Conservation (phyloP, 305 asterid genomes). For the Fraxinus ornus region DNA sequence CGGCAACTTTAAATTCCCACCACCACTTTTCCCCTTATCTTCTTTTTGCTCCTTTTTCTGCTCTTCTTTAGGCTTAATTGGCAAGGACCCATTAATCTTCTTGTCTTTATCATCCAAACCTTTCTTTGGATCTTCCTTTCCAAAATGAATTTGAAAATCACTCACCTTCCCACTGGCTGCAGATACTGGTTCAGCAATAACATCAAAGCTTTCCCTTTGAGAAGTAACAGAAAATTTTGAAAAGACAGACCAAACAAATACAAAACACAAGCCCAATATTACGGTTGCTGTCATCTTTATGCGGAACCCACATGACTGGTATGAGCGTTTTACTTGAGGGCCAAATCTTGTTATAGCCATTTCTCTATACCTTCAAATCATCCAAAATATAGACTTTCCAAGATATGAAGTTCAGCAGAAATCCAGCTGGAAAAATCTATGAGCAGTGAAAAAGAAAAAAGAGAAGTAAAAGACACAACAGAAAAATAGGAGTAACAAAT, state of each 20-base stretch:
- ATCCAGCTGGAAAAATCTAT: slow-evolving; percentile 14
- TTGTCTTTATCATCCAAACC: slow-evolving; percentile 45
- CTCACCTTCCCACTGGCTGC: slow-evolving; percentile 38
- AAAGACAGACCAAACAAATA: slow-evolving; percentile 73
- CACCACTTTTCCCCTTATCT: slow-evolving; percentile 21
- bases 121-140: slow-evolving; percentile 39
- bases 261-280: slow-evolving; percentile 78
- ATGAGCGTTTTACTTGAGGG: slow-evolving; percentile 80
- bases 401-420: slow-evolving; percentile 20
- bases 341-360: slow-evolving; percentile 84
- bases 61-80: slow-evolving; percentile 39
- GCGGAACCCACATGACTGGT: slow-evolving; percentile 69
- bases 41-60: slow-evolving; percentile 27
- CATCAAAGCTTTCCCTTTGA: slow-evolving; percentile 84
- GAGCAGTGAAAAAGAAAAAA: background rate
- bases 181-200: slow-evolving; percentile 65
- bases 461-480: slow-evolving; percentile 11
- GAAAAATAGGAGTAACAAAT: slow-evolving; percentile 13
- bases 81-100: slow-evolving; percentile 43
- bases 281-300: slow-evolving; percentile 67
- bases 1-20: slow-evolving; percentile 27
- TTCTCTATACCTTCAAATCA: slow-evolving; percentile 28
- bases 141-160: slow-evolving; percentile 29
- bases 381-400: background rate
- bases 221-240: slow-evolving; percentile 71